Evolutionary conservation across 371 early-diverging fungal genomes (phyloP), one percentile per base, ranked within the genome.

Genomic region (Mortierella sp.): DNA sequence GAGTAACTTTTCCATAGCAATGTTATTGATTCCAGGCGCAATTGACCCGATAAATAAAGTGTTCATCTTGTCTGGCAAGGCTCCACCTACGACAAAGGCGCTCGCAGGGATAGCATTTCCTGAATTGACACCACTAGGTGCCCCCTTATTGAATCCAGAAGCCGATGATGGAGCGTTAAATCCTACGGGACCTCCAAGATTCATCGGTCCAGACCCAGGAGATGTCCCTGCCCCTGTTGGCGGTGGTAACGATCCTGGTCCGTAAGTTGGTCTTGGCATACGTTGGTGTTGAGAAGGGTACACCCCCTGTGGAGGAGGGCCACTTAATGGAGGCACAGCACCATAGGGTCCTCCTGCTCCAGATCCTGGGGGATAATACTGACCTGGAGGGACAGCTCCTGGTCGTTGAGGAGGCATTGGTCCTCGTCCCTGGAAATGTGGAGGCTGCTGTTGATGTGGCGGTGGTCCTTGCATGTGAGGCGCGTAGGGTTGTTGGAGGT

Each of bases 21-120:
- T 88, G 75, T 95, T 94, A 53, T 76, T 85, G 26, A 93, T 85
- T 0, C 93, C 93, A 19, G 91, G 85, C 0, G 92, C 86, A 65
- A 95, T 95, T n/a, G 87, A 87, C 37, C 91, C 92, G 23, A 95
- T 89, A 76, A 93, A 95, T 2, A 94, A 78, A 3, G 93, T 93
- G 15, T 90, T 91, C 31, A 91, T 74, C 70, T 91, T 93, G 23
- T 92, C 93, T 2, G 81, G 81, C n/a, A 80, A 29, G 1, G 75
- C 75, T 17, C 81, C 81, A 19, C 81, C 81, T 13, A 68, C 59
- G 26, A 68, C 66, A 37, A 70, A 55, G 0, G 65, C 54, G 28
- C 68, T 57, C 7, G 66, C 70, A n/a, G 72, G 22, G 9, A 68
- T 61, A 19, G 55, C 60, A 28, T 45, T 47, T 43, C 61, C 66